phyloP scores from a whole-genome alignment of 2,329 filamentous ascomycete species.

The Alternaria triticina region DNA sequence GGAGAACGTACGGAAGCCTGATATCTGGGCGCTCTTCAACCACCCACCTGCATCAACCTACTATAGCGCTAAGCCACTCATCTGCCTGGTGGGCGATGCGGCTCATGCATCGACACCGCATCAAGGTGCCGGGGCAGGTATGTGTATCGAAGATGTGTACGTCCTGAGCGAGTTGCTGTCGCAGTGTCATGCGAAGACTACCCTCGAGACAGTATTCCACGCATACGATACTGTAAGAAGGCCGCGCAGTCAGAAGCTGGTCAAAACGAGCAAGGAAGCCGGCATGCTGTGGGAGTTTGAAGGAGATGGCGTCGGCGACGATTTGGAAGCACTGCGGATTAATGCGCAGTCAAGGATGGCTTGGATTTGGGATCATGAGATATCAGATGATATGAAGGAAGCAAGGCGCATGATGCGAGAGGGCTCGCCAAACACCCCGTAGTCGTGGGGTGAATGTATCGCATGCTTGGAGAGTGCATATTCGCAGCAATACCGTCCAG shows the following conservation, averaged over 20 bases:
- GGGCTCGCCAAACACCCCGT: not conserved
- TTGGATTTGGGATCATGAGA: constrained; percentile 52
- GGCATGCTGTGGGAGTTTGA: constrained; percentile 52
- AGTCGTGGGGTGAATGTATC: not conserved
- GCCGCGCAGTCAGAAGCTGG: constrained; percentile 49
- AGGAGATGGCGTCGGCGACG: constrained; percentile 35
- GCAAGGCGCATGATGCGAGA: constrained; percentile 18
- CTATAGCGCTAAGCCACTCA: constrained; percentile 36
- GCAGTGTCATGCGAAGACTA: constrained; percentile 9
- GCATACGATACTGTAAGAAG: constrained; percentile 50
- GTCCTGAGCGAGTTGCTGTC: constrained; percentile 51
- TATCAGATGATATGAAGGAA: constrained; percentile 38
- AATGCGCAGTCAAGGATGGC: constrained; percentile 41
- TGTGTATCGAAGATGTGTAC: constrained; percentile 62
- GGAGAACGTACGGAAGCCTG: constrained; percentile 52
- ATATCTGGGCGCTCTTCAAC: constrained; percentile 58
- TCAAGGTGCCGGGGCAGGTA: constrained; percentile 56
- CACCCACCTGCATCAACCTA: constrained; percentile 53
- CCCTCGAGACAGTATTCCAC: constrained; percentile 43
- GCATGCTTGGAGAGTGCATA: no score
- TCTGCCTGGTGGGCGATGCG: constrained; percentile 59
- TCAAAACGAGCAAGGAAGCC: constrained; percentile 48
- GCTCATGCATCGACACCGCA: constrained; percentile 9
- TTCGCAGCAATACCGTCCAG: not conserved
- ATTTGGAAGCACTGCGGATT: constrained; percentile 40